phyloP scores from a whole-genome alignment of 1,139 yeast species.

The Hyphopichia pseudoburtonii region DNA sequence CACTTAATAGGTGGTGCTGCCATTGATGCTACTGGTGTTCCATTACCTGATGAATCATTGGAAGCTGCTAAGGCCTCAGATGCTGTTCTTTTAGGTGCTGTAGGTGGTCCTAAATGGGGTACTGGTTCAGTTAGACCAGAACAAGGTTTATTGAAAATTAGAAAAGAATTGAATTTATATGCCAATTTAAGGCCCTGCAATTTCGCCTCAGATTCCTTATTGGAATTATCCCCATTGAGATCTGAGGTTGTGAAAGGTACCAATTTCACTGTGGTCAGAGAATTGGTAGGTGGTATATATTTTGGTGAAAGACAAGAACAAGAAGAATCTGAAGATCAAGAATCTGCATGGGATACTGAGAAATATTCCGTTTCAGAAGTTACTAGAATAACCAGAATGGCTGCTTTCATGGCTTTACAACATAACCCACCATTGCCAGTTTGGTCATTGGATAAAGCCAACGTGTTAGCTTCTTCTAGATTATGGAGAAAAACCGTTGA shows the following conservation, averaged over 20 bases:
- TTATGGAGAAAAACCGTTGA: constrained; percentile 95
- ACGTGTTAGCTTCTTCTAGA: constrained; percentile 92
- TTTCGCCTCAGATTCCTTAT: constrained; percentile 82
- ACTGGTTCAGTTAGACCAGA: constrained; percentile 95
- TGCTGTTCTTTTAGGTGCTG: constrained; percentile 95
- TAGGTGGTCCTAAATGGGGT: constrained; percentile 99
- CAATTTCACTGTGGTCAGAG: constrained; percentile 89
- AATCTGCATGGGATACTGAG: constrained; percentile 90
- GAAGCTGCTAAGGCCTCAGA: constrained; percentile 86
- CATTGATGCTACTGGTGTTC: constrained; percentile 92
- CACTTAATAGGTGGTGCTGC: constrained; percentile 98
- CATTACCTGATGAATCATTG: constrained; percentile 85
- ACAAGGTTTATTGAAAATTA: constrained; percentile 88
- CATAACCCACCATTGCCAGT: constrained; percentile 89
- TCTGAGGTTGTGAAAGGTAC: constrained; percentile 85
- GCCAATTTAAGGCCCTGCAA: constrained; percentile 97
- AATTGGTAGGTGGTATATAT: constrained; percentile 95
- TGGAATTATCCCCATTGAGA: constrained; percentile 86
- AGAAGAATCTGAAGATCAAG: constrained; percentile 63
- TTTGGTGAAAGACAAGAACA: constrained; percentile 96
- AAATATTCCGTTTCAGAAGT: constrained; percentile 88
- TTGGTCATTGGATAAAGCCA: constrained; percentile 97
- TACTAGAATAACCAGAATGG: constrained; percentile 95
- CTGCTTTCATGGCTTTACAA: constrained; percentile 94
- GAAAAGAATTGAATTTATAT: constrained; percentile 90